These are phyloP conservation scores for Daldinia vernicosa DNA, from an alignment of 495 filamentous ascomycete genomes.

Conservation along the genomic window DNA sequence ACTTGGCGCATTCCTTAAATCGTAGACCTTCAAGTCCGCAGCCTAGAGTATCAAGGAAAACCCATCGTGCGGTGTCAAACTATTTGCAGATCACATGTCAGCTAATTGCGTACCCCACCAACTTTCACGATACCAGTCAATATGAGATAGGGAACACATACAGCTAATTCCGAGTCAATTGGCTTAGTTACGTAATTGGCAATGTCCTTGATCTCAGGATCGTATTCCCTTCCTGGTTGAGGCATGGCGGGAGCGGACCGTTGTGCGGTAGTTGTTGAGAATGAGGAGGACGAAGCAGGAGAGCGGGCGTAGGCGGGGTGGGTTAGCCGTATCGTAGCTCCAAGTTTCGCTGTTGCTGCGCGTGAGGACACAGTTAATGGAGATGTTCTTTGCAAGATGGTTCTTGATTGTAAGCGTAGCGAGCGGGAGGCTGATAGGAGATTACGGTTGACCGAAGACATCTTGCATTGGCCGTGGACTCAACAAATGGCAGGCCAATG, in stretches of 20 bases:
- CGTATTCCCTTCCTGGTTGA: conserved; percentile 68
- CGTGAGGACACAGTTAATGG: conserved; percentile 34
- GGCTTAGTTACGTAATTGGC: conserved; percentile 91
- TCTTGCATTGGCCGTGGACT: conserved; percentile 19
- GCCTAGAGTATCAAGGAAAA: conserved; percentile 93
- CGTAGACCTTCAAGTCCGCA: conserved; percentile 95
- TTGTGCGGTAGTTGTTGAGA: conserved; percentile 66
- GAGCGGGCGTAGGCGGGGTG: conserved; percentile 25
- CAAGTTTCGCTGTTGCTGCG: conserved; percentile 34
- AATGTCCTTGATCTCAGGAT: conserved; percentile 93
- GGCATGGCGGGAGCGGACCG: conserved; percentile 62
- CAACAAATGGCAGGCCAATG: conserved; percentile 1
- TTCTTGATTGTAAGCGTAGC: conserved; percentile 44
- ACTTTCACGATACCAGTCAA: background rate
- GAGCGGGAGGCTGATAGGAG: conserved; percentile 47
- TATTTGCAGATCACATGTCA: conserved; percentile 52
- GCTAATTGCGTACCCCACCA: conserved; percentile 33
- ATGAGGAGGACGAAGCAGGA: conserved; percentile 45
- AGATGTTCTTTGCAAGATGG: conserved; percentile 29
- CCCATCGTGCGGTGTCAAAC: conserved; percentile 91
- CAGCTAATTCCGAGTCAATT: conserved; percentile 90
- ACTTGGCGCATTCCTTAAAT: conserved; percentile 94
- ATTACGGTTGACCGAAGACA: conserved; percentile 48
- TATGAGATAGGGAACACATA: conserved; percentile 55
- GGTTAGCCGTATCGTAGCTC: conserved; percentile 33